Percentiles rank a stretch among this genome's conserved stretches.
phyloP scores from a whole-genome alignment of 106 monocot species.

The Hemerocallis citrina region DNA sequence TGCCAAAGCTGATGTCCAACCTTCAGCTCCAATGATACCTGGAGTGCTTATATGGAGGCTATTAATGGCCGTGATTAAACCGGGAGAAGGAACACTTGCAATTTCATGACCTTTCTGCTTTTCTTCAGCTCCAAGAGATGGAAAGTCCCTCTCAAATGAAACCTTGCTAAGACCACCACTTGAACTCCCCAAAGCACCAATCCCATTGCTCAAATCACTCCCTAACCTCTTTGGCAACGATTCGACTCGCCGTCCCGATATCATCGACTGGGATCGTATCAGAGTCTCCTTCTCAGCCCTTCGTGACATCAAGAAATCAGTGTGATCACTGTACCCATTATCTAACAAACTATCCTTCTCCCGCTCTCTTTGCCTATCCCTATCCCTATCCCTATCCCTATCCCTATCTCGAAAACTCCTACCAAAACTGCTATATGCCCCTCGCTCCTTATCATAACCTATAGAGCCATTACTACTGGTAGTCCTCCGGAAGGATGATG shows the following conservation, averaged over 20 bases:
- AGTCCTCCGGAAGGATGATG: constrained; percentile 18
- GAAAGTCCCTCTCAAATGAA: constrained; percentile 76
- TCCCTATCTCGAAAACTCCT: constrained; percentile 35
- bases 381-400: constrained; percentile 46
- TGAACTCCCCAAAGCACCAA: constrained; percentile 16
- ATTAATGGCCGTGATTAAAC: constrained; percentile 30
- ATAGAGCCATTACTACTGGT: constrained; percentile 31
- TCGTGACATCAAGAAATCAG: constrained; percentile 10
- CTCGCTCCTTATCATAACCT: constrained; percentile 26
- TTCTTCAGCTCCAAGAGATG: constrained; percentile 67
- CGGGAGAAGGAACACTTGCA: constrained; percentile 37
- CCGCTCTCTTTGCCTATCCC: constrained; percentile 29
- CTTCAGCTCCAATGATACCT: constrained; percentile 34
- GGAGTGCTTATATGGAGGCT: constrained; percentile 26
- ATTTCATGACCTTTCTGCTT: constrained; percentile 31
- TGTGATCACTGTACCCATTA: constrained; percentile 34
- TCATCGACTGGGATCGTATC: constrained; percentile 39
- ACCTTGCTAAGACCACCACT: constrained; percentile 19
- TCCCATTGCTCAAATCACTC: constrained; percentile 23
- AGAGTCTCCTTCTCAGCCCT: constrained; percentile 36
- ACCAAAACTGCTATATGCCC: constrained; percentile 54
- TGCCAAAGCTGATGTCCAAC: constrained; percentile 63
- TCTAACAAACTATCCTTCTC: constrained; percentile 26
- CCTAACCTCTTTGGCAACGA: constrained; percentile 29
- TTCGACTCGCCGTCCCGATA: constrained; percentile 29